Conservation (phyloP, 495 filamentous ascomycete species). For the Talaromyces trachyspermus region DNA sequence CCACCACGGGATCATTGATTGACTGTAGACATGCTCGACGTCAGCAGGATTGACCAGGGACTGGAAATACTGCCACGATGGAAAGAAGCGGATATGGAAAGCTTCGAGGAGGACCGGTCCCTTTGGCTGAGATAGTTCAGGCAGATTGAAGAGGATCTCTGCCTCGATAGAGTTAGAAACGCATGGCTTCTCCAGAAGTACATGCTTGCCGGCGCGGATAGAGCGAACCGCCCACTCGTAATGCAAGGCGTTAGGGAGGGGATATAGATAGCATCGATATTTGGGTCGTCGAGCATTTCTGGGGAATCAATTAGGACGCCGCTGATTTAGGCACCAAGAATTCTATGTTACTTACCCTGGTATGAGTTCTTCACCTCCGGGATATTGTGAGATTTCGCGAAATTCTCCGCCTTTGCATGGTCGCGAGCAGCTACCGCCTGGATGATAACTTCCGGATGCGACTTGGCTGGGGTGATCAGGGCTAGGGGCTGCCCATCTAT, state of each 20-base stretch:
- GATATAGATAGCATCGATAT: conserved; percentile 46
- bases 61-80: conserved; percentile 33
- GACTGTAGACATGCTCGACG: conserved; percentile 27
- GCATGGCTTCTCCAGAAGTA: conserved; percentile 52
- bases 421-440: conserved; percentile 49
- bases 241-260: conserved; percentile 46
- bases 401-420: conserved; percentile 35
- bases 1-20: conserved; percentile 19
- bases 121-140: conserved; percentile 19
- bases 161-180: conserved; percentile 44
- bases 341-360: conserved; percentile 13
- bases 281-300: conserved; percentile 46
- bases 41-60: conserved; percentile 30
- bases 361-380: conserved; percentile 37
- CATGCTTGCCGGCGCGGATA: conserved; percentile 49
- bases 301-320: too few relatives aligned
- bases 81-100: conserved; percentile 43
- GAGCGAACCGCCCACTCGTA: conserved; percentile 47
- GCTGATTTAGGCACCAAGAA: not conserved
- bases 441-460: conserved; percentile 50
- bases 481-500: conserved; percentile 38
- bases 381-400: conserved; percentile 48
- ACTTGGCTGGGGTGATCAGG: conserved; percentile 38
- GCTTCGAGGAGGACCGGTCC: conserved; percentile 44
- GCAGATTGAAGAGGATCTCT: conserved; percentile 30